A percentile compares a stretch with the other conserved stretches of the same genome.
Conservation (phyloP, 495 filamentous ascomycete genomes). For the Amphirosellinia nigrospora region DNA sequence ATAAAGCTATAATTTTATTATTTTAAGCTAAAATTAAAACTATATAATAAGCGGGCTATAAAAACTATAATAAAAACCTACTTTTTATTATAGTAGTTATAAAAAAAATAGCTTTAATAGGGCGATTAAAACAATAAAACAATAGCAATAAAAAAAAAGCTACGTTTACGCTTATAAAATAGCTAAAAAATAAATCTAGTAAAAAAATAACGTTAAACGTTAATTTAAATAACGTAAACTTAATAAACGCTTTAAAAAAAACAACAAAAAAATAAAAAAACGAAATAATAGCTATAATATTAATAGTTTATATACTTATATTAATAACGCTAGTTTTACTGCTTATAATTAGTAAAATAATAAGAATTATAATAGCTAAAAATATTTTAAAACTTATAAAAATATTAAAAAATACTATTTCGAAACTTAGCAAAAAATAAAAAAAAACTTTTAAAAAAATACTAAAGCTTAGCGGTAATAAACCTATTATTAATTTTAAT, state of each 20-base stretch:
- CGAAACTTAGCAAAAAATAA: too few species aligned
- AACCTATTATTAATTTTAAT: too few species aligned
- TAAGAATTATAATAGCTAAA: too few species aligned
- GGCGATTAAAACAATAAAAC: not conserved
- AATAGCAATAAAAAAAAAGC: slow-evolving; percentile 2
- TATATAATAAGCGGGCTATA: not conserved
- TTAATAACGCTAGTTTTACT: not conserved
- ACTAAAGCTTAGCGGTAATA: too few species aligned
- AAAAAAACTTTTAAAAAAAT: too few species aligned
- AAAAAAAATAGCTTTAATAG: not conserved
- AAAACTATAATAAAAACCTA: slow-evolving; percentile 3
- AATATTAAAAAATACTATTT: not conserved
- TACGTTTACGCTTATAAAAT: not conserved
- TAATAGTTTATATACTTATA: not conserved
- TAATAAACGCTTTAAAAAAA: too few species aligned
- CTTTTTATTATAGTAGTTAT: not conserved
- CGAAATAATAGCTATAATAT: not conserved
- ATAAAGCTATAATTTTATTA: too few species aligned
- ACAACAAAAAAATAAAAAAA: not conserved
- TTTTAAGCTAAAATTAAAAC: not conserved
- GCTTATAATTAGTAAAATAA: not conserved
- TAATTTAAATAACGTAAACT: not conserved
- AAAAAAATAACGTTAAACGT: not conserved
- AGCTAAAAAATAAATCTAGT: not conserved
- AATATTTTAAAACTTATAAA: not conserved